These are phyloP conservation scores for Mariannaea elegans DNA, from an alignment of 2,329 filamentous ascomycete species.

Conservation along the genomic window DNA sequence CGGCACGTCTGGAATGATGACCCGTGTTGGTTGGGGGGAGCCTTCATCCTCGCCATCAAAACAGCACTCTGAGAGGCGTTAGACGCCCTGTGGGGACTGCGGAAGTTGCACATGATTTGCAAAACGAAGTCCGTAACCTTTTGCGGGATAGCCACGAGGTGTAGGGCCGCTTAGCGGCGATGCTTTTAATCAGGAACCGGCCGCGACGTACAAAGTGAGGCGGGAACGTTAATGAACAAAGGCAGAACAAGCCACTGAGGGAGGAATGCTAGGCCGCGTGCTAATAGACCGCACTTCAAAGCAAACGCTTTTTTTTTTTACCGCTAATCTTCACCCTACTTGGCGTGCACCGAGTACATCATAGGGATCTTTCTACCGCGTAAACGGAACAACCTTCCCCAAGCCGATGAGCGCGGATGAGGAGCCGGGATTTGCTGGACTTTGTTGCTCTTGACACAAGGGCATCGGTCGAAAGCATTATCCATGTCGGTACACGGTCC, in stretches of 20 bases:
- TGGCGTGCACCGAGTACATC: background rate
- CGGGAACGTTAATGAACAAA: constrained; percentile 5
- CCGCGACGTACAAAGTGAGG: background rate
- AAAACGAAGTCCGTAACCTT: constrained; percentile 34
- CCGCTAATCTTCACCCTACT: background rate
- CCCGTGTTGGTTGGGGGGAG: constrained; percentile 33
- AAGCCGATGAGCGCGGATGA: constrained; percentile 27
- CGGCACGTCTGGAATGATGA: constrained; percentile 26
- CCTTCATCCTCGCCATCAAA: constrained; percentile 18
- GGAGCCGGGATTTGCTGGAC: constrained; percentile 11
- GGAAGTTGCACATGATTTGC: constrained; percentile 45
- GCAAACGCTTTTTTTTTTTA: background rate
- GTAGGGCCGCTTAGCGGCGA: constrained; percentile 26
- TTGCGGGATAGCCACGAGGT: constrained; percentile 37
- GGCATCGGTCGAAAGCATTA: constrained; percentile 17
- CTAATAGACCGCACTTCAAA: background rate
- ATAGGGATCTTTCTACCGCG: constrained; percentile 1
- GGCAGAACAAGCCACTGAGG: background rate
- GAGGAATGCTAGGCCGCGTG: background rate
- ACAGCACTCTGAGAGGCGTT: constrained; percentile 39
- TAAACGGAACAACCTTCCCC: constrained; percentile 13
- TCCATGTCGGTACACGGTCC: constrained; percentile 31
- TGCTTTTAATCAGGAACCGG: constrained; percentile 18
- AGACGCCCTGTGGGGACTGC: constrained; percentile 43
- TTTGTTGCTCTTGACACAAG: constrained; percentile 13